Conservation (phyloP, 2,329 filamentous ascomycete species). For the Nigrospora oryzae region DNA sequence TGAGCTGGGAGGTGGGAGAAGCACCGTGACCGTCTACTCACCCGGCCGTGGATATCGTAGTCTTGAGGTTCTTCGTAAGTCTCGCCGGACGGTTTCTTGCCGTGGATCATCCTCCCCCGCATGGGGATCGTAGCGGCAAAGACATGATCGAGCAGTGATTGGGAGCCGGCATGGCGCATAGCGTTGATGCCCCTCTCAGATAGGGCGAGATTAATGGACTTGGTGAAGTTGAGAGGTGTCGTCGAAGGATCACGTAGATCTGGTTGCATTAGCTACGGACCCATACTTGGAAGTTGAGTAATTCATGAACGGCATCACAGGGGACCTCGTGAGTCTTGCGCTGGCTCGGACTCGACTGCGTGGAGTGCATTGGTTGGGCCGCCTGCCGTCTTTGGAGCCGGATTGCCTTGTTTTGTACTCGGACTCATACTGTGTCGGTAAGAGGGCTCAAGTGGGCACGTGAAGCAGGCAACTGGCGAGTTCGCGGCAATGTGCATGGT, state of each 20-base stretch:
- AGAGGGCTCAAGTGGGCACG: too few species aligned
- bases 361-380: too few species aligned
- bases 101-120: conserved; percentile 94
- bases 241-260: conserved; percentile 81
- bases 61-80: conserved; percentile 74
- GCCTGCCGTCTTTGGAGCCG: too few species aligned
- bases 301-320: too few species aligned
- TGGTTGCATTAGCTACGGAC: conserved; percentile 25
- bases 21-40: conserved; percentile 29
- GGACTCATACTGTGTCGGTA: too few species aligned
- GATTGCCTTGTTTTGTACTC: too few species aligned
- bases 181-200: conserved; percentile 92
- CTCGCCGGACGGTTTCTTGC: conserved; percentile 52
- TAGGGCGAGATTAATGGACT: conserved; percentile 94
- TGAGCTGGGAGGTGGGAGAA: not conserved
- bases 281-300: too few species aligned
- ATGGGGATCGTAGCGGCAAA: conserved; percentile 80
- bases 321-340: too few species aligned
- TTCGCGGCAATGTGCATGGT: too few species aligned
- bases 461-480: too few species aligned
- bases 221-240: conserved; percentile 86
- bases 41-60: conserved; percentile 83
- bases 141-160: conserved; percentile 63
- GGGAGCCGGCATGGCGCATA: conserved; percentile 60
- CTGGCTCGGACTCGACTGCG: too few species aligned